Percentiles rank a stretch among this genome's conserved stretches.
phyloP scores from a whole-genome alignment of 257 asterid species.

The Forsythia suspensa region DNA sequence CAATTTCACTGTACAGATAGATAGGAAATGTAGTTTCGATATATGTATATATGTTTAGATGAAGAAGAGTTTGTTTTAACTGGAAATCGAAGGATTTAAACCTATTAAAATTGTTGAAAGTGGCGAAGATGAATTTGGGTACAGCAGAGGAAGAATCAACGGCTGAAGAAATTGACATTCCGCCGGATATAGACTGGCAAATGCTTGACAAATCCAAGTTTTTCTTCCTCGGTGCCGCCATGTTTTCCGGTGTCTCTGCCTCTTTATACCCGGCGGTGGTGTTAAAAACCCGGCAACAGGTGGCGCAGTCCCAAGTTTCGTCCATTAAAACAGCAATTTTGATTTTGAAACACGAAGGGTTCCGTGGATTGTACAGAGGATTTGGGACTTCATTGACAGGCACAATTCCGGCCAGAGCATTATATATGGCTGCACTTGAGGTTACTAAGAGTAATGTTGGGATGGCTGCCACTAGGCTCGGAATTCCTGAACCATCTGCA shows the following conservation, averaged over 20 bases:
- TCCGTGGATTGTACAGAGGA: constrained; percentile 71
- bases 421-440: constrained; percentile 76
- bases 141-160: constrained; percentile 51
- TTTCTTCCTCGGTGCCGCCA: constrained; percentile 74
- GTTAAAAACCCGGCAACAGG: constrained; percentile 76
- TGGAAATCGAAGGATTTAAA: neutral
- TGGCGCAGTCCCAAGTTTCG: constrained; percentile 55
- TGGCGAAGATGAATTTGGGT: constrained; percentile 52
- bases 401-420: constrained; percentile 78
- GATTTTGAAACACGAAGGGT: constrained; percentile 56
- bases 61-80: neutral
- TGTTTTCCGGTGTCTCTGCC: constrained; percentile 74
- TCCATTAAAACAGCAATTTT: constrained; percentile 45
- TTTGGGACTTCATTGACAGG: constrained; percentile 77
- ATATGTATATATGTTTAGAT: neutral
- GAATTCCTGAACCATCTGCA: constrained; percentile 57
- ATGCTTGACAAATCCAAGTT: constrained; percentile 77
- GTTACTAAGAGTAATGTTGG: constrained; percentile 73
- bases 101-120: neutral
- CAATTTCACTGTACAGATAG: neutral
- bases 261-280: constrained; percentile 66
- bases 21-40: neutral
- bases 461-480: constrained; percentile 45
- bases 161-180: constrained; percentile 46
- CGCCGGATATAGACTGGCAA: constrained; percentile 74